Evolutionary conservation across 371 early-diverging fungal genomes (phyloP).

Genomic region (Furculomyces boomerangus): DNA sequence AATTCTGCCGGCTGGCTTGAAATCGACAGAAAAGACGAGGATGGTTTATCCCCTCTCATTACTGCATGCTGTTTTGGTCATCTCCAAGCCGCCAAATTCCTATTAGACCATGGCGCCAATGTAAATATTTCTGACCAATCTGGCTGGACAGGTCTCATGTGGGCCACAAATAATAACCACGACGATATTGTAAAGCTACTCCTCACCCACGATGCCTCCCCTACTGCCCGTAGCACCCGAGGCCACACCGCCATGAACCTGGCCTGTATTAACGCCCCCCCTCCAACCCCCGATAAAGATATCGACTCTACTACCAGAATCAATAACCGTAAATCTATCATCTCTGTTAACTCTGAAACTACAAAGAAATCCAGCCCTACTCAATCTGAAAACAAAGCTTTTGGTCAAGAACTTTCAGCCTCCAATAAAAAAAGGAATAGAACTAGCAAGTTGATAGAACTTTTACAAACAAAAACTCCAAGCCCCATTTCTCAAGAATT

Average conservation of each 20-base stretch:
- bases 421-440: not conserved
- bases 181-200: slow-evolving; percentile 51
- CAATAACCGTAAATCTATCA: not conserved
- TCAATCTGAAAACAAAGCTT: not conserved
- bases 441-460: not conserved
- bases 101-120: slow-evolving; percentile 53
- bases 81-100: slow-evolving; percentile 35
- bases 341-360: not conserved
- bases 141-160: slow-evolving; percentile 92
- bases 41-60: slow-evolving; percentile 62
- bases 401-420: no score
- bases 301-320: not conserved
- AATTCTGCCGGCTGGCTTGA: slow-evolving; percentile 39
- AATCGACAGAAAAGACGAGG: slow-evolving; percentile 60
- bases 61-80: slow-evolving; percentile 81
- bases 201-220: slow-evolving; percentile 57
- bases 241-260: slow-evolving; percentile 72
- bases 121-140: slow-evolving; percentile 60
- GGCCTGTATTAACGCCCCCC: slow-evolving; percentile 17
- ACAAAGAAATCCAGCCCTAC: not conserved
- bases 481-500: not conserved
- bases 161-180: slow-evolving; percentile 83
- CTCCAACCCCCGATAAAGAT: slow-evolving; percentile 5
- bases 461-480: not conserved
- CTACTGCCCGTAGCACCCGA: slow-evolving; percentile 43